Evolutionary conservation across 2,329 filamentous ascomycete species (phyloP).

Genomic region (Myriosclerotinia duriaeana): DNA sequence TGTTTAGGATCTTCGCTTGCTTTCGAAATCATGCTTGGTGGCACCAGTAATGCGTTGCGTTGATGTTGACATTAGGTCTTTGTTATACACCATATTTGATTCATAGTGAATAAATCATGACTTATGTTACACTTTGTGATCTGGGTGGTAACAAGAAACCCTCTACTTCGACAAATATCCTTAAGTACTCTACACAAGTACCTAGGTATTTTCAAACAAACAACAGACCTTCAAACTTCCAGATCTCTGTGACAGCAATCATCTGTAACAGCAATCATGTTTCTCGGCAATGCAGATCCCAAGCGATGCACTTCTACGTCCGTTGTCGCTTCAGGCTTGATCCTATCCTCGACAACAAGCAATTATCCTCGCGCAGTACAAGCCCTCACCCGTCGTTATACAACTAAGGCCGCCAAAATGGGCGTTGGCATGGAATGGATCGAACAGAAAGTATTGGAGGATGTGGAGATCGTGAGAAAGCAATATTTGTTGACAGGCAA

Average conservation of each 20-base stretch:
- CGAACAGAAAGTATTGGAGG: neutral
- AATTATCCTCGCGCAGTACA: neutral
- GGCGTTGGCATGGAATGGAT: neutral
- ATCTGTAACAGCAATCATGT: neutral
- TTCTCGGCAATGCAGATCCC: neutral
- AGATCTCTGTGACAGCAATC: neutral
- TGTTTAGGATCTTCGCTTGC: neutral
- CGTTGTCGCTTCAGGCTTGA: neutral
- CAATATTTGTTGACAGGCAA: neutral
- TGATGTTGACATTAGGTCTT: neutral
- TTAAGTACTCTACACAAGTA: slow-evolving; percentile 2
- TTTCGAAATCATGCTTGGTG: neutral
- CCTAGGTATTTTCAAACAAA: neutral
- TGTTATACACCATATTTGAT: neutral
- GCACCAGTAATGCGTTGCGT: neutral
- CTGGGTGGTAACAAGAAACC: neutral
- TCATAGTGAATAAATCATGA: neutral
- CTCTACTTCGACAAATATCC: neutral
- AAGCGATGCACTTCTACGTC: neutral
- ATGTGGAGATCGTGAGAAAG: slow-evolving; percentile 6
- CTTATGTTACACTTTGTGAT: neutral
- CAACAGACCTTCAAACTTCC: neutral
- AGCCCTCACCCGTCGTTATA: neutral
- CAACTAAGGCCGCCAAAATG: neutral
- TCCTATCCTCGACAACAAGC: neutral